Base-by-base conservation (phyloP, 371 early-diverging fungal genomes). In the Mortierella sp. region DNA sequence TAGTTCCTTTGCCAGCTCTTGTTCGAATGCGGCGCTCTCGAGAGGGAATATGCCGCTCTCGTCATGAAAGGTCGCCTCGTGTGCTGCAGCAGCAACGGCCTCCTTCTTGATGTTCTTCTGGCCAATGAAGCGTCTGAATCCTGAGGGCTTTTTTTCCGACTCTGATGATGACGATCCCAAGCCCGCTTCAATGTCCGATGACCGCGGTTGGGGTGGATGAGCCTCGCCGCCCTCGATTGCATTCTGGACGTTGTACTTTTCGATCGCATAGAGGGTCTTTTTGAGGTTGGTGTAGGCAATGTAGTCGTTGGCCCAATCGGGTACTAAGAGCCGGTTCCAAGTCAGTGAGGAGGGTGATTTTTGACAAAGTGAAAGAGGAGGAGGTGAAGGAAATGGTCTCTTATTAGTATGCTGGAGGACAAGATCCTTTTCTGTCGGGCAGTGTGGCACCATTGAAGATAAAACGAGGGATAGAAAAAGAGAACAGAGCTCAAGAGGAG, bases 1-100 rank as follows among this genome's bases (percentile, higher is more conserved):
- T 28, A 98, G 89, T 71, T 98, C 96, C 76, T 93, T 92, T 84
- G 97, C 95, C 8, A 96, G 87, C 3, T 75, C 80, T 0, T 68
- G 82, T 63, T 85, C 86, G 65, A 85, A 85, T 14, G 82, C 86
- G 0, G 82, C 86, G 24, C 82, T 82, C 75, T 85, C 86, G 16
- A 79, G 75, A 21, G 86, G 86, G 70, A 85, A 85, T 45, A 85
- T 85, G 45, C 79, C 74, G 71, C 80, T 77, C 45, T 75, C 82
- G 38, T 76, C 78, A 54, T 81, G 81, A 19, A 75, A 24, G 21
- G 54, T 70, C 0, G 81, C 73, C 34, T 75, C 73, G 8, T 78
- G 74, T 3, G 78, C 72, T n/a, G 75, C 77, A 48, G 77, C 68
- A 19, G 78, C 77, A 3, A 68, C 78, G 0, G 52, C 75, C 31